Conservation (phyloP, 2,329 filamentous ascomycete species). For the Microdochium bolleyi region DNA sequence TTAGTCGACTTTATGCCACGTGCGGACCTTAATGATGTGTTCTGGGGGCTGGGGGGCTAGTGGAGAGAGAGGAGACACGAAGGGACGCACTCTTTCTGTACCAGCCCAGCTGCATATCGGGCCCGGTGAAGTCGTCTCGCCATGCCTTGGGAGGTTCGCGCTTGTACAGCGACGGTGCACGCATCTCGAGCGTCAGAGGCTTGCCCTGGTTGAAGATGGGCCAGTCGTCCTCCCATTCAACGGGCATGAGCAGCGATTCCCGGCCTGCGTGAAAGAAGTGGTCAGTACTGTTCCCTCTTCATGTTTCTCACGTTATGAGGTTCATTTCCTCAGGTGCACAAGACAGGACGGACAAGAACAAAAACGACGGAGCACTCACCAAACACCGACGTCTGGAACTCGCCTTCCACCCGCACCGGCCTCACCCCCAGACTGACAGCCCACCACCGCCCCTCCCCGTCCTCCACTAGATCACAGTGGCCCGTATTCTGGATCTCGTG, state of each 20-base stretch:
- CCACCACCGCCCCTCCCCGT: constrained; percentile 35
- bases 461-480: constrained; percentile 39
- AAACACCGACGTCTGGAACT: constrained; percentile 16
- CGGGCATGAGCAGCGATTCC: constrained; percentile 40
- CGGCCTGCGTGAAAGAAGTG: constrained; percentile 27
- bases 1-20: no score
- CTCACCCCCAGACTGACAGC: constrained; percentile 37
- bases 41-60: no score
- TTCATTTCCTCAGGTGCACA: no score
- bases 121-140: constrained; percentile 23
- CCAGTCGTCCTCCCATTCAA: constrained; percentile 43
- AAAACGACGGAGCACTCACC: no score
- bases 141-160: constrained; percentile 10
- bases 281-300: no score
- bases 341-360: no score
- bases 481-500: constrained; percentile 42
- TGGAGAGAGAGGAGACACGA: no score
- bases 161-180: constrained; percentile 17
- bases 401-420: constrained; percentile 17
- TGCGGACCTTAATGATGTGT: no score
- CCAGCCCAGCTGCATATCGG: constrained; percentile 25
- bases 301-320: no score
- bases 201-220: constrained; percentile 39
- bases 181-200: constrained; percentile 30
- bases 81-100: no score